Evolutionary conservation across 306 rosid species (phyloP).

Genomic region (Pyrus betulifolia): DNA sequence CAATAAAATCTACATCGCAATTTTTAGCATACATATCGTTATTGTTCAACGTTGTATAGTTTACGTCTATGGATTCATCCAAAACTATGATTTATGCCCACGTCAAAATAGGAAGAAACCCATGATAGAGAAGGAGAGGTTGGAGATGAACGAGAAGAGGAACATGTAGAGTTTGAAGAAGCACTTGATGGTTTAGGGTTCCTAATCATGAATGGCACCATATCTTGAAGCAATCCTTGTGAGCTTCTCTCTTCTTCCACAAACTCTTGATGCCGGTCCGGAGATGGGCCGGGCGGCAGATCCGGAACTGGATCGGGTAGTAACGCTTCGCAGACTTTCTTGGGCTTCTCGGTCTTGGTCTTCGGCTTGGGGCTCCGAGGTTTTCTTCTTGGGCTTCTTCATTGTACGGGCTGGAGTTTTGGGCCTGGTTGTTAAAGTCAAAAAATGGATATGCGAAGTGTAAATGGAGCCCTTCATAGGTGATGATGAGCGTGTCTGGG

Average conservation of each 20-base stretch:
- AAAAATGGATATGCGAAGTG: conserved; percentile 79
- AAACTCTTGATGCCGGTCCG: conserved; percentile 3
- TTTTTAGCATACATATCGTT: background rate
- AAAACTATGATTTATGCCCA: conserved; percentile 33
- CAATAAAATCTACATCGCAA: background rate
- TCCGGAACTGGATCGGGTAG: background rate
- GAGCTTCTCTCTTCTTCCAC: conserved; percentile 32
- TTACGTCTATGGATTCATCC: background rate
- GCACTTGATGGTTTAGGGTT: conserved; percentile 37
- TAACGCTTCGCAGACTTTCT: conserved; percentile 6
- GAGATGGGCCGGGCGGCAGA: background rate
- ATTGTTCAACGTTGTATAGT: background rate
- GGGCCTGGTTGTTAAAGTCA: conserved; percentile 31
- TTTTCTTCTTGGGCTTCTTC: conserved; percentile 47
- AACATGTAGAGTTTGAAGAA: conserved; percentile 36
- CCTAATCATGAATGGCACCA: conserved; percentile 74
- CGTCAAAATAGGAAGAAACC: conserved; percentile 23
- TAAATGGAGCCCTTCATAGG: conserved; percentile 86
- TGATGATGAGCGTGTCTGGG: conserved; percentile 65
- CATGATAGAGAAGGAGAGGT: conserved; percentile 36
- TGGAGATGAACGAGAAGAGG: conserved; percentile 36
- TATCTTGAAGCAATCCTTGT: conserved; percentile 82
- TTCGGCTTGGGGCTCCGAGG: conserved; percentile 2
- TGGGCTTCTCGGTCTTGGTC: conserved; percentile 16
- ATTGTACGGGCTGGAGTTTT: conserved; percentile 24